Base-by-base conservation (phyloP, 805 yeast genomes). In the Sungouiella blattae region DNA sequence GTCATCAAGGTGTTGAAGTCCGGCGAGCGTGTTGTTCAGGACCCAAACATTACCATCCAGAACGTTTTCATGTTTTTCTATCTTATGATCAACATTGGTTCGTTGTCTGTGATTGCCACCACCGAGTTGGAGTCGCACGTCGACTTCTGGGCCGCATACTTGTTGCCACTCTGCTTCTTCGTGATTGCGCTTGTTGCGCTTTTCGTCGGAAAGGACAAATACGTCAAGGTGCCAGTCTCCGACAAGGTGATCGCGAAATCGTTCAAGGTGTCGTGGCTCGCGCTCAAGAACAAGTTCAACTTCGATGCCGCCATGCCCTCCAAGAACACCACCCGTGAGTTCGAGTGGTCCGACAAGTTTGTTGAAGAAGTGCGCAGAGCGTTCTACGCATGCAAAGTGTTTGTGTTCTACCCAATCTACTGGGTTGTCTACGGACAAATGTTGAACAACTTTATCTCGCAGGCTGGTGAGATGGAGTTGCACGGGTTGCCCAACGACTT, bases 401-500 rank as follows among this genome's bases (percentile, higher is more conserved):
- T 83, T 53, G 52, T 73, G 11, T 80, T 78, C 63, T 83, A 73
- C 57, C 85, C 88, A 25, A 66, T 84, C 33, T 84, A 78, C 67
- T 82, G 87, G 87, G 70, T 80, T 33, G 80, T 78, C 23, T 82
- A 81, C 58, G 70, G 70, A 17, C 87, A 81, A 64, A 83, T 84
- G 83, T 57, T 76, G 39, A 79, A 77, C 63, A 80, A 80, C 59
- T 82, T 84, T 50, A 74, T 82, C 40, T 73, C 86, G 26, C 87
- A 81, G 56, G 87, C 89, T 29, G 84, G 80, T 39, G 69, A 74
- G 46, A 80, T 83, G 86, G 77, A 81, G 49, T 66, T 75, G 36
- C 87, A 84, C 56, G 84, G 86, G 26, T 70, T 84, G 48, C 93
- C 94, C 46, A 85, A 85, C 55, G 94, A 84, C 68, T 69, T 84